Evolutionary conservation across 208 protist genomes (phyloP), one percentile per base, ranked within the genome.

Genomic region (Trypanosoma vivax): DNA sequence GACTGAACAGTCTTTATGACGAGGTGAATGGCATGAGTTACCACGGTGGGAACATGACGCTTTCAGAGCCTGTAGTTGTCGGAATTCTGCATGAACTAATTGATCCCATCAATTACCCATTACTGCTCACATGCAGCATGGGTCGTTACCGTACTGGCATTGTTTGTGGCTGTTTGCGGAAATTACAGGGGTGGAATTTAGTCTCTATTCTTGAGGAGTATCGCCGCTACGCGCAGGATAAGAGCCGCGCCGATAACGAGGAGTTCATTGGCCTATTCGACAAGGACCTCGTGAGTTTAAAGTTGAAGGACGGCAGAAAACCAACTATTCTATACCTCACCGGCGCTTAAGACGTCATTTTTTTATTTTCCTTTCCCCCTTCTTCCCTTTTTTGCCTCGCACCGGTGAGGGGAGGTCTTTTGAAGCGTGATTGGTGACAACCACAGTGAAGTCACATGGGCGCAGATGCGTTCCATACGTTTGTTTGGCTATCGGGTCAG

Each of bases 261-360:
- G 97, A 99, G 77, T 99, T 99, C 70, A 99, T 99, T 50, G 97
- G 99, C 72, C 75, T 99, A n/a, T 99, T 99, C 55, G 97, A 99
- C 65, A 96, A 89, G 11, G 98, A 99, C 46, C 70, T 99, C 5
- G 93, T 99, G 10, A 94, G 62, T 37, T 30, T 98, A 9, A 71
- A 86, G 51, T 49, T 83, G 35, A 38, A 50, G 2, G 67, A 64
- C 25, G 79, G 78, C 1, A 67, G 74, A 1, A 69, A 61, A 5
- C 82, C 86, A 35, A 87, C 74, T 14, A 88, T 93, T 19, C 47
- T 93, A 13, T 93, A 90, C 39, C 34, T n/a, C 18, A 28, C 18
- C 10, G 29, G 18, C 30, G 14, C 24, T 14, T 29, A 58, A 28
- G 13, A 43, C 40, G 33, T 49, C 2, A 37, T 11, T 37, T 29